phyloP scores from a whole-genome alignment of 2,329 filamentous ascomycete genomes.

The Aspergillus sp. region DNA sequence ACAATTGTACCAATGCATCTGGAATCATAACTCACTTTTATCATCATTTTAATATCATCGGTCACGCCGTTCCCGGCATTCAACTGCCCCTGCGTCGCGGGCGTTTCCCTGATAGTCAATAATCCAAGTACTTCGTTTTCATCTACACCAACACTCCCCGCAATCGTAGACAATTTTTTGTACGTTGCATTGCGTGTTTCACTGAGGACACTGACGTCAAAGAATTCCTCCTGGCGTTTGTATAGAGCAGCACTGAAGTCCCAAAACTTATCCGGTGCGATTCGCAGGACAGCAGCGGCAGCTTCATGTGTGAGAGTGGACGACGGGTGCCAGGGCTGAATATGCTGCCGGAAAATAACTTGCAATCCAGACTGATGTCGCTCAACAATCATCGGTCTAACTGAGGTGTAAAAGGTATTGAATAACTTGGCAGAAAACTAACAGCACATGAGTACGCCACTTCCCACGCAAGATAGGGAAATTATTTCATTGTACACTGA shows the following conservation, averaged over 20 bases:
- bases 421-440: constrained; percentile 70
- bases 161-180: constrained; percentile 72
- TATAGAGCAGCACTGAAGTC: constrained; percentile 71
- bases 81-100: constrained; percentile 64
- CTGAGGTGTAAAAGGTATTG: constrained; percentile 67
- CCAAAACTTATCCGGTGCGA: constrained; percentile 74
- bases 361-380: constrained; percentile 64
- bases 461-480: not conserved
- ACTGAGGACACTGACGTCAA: constrained; percentile 79
- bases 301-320: constrained; percentile 73
- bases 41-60: constrained; percentile 77
- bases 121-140: constrained; percentile 68
- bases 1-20: constrained; percentile 12
- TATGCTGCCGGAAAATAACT: constrained; percentile 84
- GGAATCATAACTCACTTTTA: constrained; percentile 59
- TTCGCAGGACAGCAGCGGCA: constrained; percentile 72
- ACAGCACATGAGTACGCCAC: constrained; percentile 18
- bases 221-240: constrained; percentile 70
- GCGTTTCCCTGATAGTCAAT: constrained; percentile 67
- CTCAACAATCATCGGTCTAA: constrained; percentile 62
- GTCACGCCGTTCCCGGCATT: constrained; percentile 83
- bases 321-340: constrained; percentile 93
- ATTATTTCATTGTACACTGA: constrained; percentile 23
- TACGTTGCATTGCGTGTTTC: constrained; percentile 87
- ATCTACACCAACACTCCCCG: constrained; percentile 64